Base-by-base conservation (phyloP, 192 early-diverging fungal species). In the Paraglomus brasilianum region DNA sequence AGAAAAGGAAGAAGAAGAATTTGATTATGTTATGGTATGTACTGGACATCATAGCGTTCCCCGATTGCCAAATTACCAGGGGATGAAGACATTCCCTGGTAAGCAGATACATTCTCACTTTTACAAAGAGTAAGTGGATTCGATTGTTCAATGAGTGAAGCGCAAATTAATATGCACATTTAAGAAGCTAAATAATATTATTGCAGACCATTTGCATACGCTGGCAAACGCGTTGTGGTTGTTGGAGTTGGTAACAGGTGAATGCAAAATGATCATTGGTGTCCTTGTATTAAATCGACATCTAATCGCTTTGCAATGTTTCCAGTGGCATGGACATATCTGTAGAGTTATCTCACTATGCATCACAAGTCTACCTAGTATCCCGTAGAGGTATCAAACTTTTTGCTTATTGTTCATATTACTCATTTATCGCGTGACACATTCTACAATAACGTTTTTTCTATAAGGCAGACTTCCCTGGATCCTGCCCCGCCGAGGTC, bases 11-110 rank as follows among this genome's bases (percentile, higher is more conserved):
- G 76, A 77, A 51, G 83, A 86, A 59, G 72, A 74, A 7, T 88
- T 88, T 78, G 81, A 86, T 66, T 82, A 81, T 75, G 80, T 88
- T 0, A 85, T 88, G 73, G 79, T 88, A 43, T 84, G 81, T 24
- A 81, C 83, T 11, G 85, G 85, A 17, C 86, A 86, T 64, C 85
- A 88, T 65, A 78, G 77, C 71, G 76, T 78, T 41, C 82, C 82
- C 9, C 69, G 80, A n/a, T 73, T 83, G 30, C 86, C 85, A 17
- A 76, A 83, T 7, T 85, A 82, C 61, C 51, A 64, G 8, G 85
- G 85, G 21, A 81, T 83, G 77, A 72, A 82, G 2, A 68, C 65
- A 9, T 86, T 78, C 65, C 73, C 70, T 21, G 86, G 86, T 1
- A 47, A 72, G 11, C 78, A 83, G 55, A 46, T 83, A 24, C 86